Percentiles rank a stretch among this genome's conserved stretches.
phyloP scores from a whole-genome alignment of 2,329 filamentous ascomycete genomes.

The Botrytis paeoniae region DNA sequence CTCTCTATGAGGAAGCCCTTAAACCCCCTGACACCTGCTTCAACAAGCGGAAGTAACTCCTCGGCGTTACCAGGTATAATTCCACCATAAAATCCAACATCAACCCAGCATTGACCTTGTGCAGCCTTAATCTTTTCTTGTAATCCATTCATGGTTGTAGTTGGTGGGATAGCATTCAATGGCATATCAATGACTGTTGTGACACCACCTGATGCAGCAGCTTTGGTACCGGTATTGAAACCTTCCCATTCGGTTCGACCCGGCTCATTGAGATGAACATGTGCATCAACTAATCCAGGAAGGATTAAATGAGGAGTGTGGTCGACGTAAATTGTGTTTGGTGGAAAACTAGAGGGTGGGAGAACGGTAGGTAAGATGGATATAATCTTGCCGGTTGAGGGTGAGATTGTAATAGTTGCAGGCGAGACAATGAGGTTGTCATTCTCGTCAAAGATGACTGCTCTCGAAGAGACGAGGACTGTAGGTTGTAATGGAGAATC shows the following conservation, averaged over 20 bases:
- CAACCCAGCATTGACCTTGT: constrained; percentile 89
- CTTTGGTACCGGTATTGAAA: constrained; percentile 90
- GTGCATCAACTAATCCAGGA: constrained; percentile 90
- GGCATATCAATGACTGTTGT: constrained; percentile 99
- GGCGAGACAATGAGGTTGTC: constrained; percentile 64
- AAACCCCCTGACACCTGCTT: constrained; percentile 87
- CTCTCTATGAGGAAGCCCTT: constrained; percentile 98
- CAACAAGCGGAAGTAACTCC: constrained; percentile 76
- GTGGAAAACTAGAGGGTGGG: constrained; percentile 71
- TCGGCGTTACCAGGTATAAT: constrained; percentile 84
- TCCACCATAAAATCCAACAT: constrained; percentile 97
- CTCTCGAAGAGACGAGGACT: constrained; percentile 80
- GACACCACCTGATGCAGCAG: constrained; percentile 91
- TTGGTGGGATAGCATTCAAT: constrained; percentile 92
- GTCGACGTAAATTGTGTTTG: constrained; percentile 71
- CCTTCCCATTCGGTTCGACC: constrained; percentile 98
- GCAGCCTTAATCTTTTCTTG: constrained; percentile 83
- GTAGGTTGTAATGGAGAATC: constrained; percentile 50
- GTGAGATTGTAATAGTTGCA: constrained; percentile 79
- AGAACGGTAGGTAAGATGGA: constrained; percentile 71
- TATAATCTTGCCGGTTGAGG: constrained; percentile 77
- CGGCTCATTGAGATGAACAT: constrained; percentile 96
- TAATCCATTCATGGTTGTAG: constrained; percentile 80
- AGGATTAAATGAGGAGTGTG: constrained; percentile 82
- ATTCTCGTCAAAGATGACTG: constrained; percentile 70